These are phyloP conservation scores for Orychophragmus violaceus DNA, from an alignment of 345 rosid species.

Conservation along the genomic window DNA sequence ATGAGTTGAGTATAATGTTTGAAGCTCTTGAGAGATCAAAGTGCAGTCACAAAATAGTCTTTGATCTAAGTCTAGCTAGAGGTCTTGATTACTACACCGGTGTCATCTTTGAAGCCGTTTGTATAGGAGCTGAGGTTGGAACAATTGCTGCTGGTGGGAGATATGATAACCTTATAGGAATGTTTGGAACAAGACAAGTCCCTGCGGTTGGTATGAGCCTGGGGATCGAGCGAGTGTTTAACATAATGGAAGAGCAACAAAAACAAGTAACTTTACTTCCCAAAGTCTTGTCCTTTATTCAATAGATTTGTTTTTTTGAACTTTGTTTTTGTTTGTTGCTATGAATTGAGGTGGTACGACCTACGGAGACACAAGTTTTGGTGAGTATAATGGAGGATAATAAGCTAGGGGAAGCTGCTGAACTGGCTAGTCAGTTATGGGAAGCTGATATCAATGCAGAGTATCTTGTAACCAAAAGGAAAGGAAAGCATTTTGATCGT, in stretches of 20 bases:
- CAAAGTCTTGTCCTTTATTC: background rate
- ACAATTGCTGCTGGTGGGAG: constrained; percentile 94
- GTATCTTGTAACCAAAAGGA: constrained; percentile 50
- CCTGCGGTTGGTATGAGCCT: constrained; percentile 92
- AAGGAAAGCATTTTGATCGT: constrained; percentile 43
- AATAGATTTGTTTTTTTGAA: background rate
- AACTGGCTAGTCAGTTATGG: constrained; percentile 64
- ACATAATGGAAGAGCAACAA: constrained; percentile 79
- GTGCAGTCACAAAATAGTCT: constrained; percentile 69
- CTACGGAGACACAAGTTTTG: constrained; percentile 72
- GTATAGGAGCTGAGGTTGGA: constrained; percentile 81
- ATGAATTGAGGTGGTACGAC: constrained; percentile 42
- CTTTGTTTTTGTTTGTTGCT: background rate
- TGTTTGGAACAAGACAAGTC: constrained; percentile 78
- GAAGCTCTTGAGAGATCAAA: constrained; percentile 74
- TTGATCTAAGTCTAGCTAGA: constrained; percentile 96
- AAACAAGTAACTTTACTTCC: constrained; percentile 44
- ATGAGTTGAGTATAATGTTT: constrained; percentile 72
- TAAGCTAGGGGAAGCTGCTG: constrained; percentile 46
- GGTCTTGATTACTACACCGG: constrained; percentile 99
- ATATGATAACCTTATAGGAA: constrained; percentile 87
- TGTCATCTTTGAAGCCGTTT: constrained; percentile 85
- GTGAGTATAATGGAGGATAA: constrained; percentile 52
- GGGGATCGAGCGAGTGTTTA: constrained; percentile 82
- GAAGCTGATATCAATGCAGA: constrained; percentile 56